Conservation (phyloP, 75 land plant genomes). For the Pinus albicaulis region DNA sequence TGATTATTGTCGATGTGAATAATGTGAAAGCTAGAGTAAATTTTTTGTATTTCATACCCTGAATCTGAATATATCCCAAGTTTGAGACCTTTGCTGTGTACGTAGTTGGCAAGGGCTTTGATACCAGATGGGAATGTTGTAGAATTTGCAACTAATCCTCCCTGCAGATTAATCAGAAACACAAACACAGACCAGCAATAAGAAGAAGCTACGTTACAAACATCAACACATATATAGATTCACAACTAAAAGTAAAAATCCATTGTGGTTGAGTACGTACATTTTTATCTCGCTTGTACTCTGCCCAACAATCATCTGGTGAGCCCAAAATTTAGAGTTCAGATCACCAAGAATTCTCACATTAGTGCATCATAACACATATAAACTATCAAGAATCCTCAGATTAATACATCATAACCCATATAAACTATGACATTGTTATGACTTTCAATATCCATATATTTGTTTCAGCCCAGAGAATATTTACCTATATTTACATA, state of each 20-base stretch:
- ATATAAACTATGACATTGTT: too few species aligned
- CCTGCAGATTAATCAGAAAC: conserved; percentile 9
- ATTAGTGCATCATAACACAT: too few species aligned
- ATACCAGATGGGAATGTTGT: conserved; percentile 22
- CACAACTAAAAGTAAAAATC: not conserved
- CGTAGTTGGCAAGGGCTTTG: conserved; percentile 30
- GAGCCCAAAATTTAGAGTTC: not conserved
- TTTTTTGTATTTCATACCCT: conserved; percentile 14
- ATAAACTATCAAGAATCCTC: too few species aligned
- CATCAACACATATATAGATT: not conserved
- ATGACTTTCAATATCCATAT: too few species aligned
- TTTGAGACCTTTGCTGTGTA: conserved; percentile 27
- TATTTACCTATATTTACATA: conserved; percentile 12
- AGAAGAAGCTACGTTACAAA: not conserved
- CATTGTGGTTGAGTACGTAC: conserved; percentile 13
- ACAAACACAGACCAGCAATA: not conserved
- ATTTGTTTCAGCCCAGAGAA: not conserved
- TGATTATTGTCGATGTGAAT: not conserved
- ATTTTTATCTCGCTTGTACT: conserved; percentile 37
- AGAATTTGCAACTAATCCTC: conserved; percentile 6
- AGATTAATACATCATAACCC: too few species aligned
- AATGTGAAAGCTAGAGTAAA: not conserved
- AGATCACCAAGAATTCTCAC: not conserved
- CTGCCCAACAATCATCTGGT: conserved; percentile 77
- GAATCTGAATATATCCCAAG: conserved; percentile 35